Conservation (phyloP, 2,329 filamentous ascomycete species). For the Pezicula rhizophila region DNA sequence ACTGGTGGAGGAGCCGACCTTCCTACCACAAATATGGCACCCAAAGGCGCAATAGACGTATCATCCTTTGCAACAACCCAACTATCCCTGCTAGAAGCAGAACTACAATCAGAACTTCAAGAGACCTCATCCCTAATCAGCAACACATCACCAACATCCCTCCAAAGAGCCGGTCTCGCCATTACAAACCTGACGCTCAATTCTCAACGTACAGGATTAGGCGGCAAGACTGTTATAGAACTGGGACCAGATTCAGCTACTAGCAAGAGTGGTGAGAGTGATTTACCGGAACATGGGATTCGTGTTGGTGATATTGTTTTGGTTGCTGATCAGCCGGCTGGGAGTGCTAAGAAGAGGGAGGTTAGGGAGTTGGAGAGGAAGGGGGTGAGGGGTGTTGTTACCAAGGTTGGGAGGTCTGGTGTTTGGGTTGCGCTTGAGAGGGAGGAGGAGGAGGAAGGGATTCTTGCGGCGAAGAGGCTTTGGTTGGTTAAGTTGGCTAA, state of each 20-base stretch:
- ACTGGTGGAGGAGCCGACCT: not conserved
- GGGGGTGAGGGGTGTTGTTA: constrained; percentile 66
- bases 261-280: constrained; percentile 29
- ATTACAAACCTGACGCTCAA: constrained; percentile 68
- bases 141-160: constrained; percentile 59
- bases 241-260: constrained; percentile 67
- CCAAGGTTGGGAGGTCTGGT: constrained; percentile 50
- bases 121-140: constrained; percentile 64
- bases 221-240: constrained; percentile 85
- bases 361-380: constrained; percentile 63
- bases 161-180: constrained; percentile 73
- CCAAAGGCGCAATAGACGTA: constrained; percentile 45
- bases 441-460: constrained; percentile 43
- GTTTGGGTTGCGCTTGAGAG: constrained; percentile 67
- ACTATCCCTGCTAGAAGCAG: constrained; percentile 61
- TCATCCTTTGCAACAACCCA: constrained; percentile 65
- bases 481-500: constrained; percentile 65
- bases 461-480: constrained; percentile 34
- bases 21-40: constrained; percentile 23
- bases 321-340: constrained; percentile 68
- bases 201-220: constrained; percentile 79
- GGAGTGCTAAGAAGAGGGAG: constrained; percentile 54
- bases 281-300: constrained; percentile 69
- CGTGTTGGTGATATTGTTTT: constrained; percentile 73
- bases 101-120: constrained; percentile 66